Evolutionary conservation across 2,329 filamentous ascomycete species (phyloP).

Genomic region (Alternaria angustiovoidea): DNA sequence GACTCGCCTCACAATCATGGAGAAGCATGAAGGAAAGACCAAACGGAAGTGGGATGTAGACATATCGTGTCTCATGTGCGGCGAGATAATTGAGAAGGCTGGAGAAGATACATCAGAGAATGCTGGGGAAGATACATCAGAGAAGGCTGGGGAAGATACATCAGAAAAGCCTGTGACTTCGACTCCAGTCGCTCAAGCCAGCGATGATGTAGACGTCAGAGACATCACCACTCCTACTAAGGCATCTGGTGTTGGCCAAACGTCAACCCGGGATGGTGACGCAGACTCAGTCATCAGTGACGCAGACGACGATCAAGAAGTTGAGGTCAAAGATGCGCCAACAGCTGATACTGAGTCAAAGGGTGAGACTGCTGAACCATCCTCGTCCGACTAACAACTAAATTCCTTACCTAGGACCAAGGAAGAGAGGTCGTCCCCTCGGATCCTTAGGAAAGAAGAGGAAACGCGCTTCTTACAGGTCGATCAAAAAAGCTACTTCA

Average conservation of each 20-base stretch:
- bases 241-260: background rate
- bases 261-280: background rate
- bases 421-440: slow-evolving; percentile 9
- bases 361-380: slow-evolving; percentile 16
- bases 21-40: slow-evolving; percentile 16
- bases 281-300: slow-evolving; percentile 3
- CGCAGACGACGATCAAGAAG: background rate
- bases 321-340: background rate
- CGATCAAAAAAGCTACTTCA: background rate
- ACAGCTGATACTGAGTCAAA: background rate
- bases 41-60: slow-evolving; percentile 22
- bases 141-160: background rate
- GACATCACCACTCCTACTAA: background rate
- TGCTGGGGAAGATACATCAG: background rate
- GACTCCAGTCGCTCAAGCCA: background rate
- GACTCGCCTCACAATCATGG: slow-evolving; percentile 27
- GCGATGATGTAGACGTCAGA: slow-evolving; percentile 2
- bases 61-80: slow-evolving; percentile 32
- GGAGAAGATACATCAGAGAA: slow-evolving; percentile 5
- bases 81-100: slow-evolving; percentile 23
- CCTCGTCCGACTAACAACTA: slow-evolving; percentile 14
- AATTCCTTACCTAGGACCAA: slow-evolving; percentile 7
- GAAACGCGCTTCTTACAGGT: background rate
- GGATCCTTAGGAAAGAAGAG: slow-evolving; percentile 11
- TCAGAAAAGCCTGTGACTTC: background rate